phyloP scores from a whole-genome alignment of 2,329 filamentous ascomycete species.

The Neocatenulostroma microsporum region DNA sequence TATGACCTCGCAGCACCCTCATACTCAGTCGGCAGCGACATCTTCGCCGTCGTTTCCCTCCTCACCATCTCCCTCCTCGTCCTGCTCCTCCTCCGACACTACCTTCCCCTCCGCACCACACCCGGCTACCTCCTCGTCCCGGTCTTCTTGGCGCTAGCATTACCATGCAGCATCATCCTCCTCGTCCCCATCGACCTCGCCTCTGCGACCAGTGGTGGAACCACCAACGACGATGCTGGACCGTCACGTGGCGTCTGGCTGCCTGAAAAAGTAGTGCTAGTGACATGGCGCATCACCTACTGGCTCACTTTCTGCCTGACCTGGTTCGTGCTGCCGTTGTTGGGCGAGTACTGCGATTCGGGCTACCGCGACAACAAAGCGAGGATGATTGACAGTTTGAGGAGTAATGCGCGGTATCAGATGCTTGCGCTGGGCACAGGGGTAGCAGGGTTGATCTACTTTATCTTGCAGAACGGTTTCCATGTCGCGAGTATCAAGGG shows the following conservation, averaged over 20 bases:
- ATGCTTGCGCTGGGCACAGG: conserved; percentile 66
- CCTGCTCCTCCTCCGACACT: conserved; percentile 78
- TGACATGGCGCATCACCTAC: conserved; percentile 91
- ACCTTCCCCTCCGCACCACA: conserved; percentile 81
- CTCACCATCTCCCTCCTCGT: conserved; percentile 67
- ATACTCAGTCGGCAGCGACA: conserved; percentile 69
- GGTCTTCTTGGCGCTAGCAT: conserved; percentile 90
- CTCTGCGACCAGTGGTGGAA: conserved; percentile 48
- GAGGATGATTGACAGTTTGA: conserved; percentile 74
- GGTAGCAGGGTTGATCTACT: conserved; percentile 68
- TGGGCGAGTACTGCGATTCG: conserved; percentile 91
- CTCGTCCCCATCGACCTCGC: conserved; percentile 94
- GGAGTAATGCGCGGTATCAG: conserved; percentile 83
- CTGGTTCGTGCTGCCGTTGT: conserved; percentile 89
- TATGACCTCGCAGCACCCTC: no score
- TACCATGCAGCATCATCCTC: conserved; percentile 83
- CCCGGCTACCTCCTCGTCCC: conserved; percentile 84
- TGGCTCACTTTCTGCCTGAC: conserved; percentile 95
- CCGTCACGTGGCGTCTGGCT: conserved; percentile 75
- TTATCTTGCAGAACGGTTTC: conserved; percentile 70
- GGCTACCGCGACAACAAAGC: conserved; percentile 82
- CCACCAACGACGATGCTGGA: conserved; percentile 56
- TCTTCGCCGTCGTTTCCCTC: conserved; percentile 68
- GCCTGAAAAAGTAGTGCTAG: conserved; percentile 65
- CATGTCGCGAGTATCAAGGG: conserved; percentile 67